A percentile compares a stretch with the other conserved stretches of the same genome.
Conservation (phyloP, 345 rosid species). For the Euphorbia tirucalli region DNA sequence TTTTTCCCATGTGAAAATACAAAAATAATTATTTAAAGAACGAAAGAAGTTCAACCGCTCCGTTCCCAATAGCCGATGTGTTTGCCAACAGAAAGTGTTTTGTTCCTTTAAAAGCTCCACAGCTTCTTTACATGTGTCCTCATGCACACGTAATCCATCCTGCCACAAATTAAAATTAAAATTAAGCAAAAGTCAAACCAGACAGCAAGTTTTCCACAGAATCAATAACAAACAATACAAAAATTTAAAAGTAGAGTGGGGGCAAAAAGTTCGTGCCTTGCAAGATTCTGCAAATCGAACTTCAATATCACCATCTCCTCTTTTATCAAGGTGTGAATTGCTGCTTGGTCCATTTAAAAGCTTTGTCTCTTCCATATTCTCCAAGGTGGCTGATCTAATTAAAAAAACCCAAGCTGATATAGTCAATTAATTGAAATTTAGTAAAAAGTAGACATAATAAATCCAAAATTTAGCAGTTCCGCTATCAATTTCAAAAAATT, state of each 20-base stretch:
- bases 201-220: background rate
- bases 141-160: slow-evolving; percentile 59
- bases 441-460: background rate
- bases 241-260: background rate
- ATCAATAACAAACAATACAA: background rate
- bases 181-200: background rate
- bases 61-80: slow-evolving; percentile 53
- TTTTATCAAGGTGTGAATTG: slow-evolving; percentile 16
- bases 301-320: slow-evolving; percentile 30
- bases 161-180: slow-evolving; percentile 29
- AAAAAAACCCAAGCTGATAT: slow-evolving; percentile 10
- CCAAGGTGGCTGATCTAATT: slow-evolving; percentile 19
- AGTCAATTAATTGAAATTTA: background rate
- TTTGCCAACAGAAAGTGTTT: slow-evolving; percentile 53
- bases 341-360: slow-evolving; percentile 20
- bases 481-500: background rate
- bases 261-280: slow-evolving; percentile 33
- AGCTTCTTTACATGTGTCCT: slow-evolving; percentile 37
- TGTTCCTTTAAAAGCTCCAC: slow-evolving; percentile 68
- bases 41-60: slow-evolving; percentile 43
- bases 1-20: background rate
- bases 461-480: background rate
- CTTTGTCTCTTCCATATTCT: slow-evolving; percentile 30
- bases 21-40: background rate
- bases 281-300: slow-evolving; percentile 45